These are phyloP conservation scores for Vigna radiata DNA, from an alignment of 306 rosid species.

Conservation along the genomic window DNA sequence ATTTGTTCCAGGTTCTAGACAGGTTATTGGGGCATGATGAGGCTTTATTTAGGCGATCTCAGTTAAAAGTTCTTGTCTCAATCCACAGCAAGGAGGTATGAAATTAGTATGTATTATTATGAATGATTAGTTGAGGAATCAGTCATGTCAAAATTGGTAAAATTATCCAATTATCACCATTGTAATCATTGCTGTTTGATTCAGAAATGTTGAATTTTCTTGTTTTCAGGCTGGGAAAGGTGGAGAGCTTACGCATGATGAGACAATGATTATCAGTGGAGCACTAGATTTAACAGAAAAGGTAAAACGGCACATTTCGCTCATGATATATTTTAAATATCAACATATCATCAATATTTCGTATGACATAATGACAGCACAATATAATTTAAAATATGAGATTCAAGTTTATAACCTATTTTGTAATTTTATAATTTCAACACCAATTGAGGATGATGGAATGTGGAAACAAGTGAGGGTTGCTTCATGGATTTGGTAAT, in stretches of 20 bases:
- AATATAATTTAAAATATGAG: slow-evolving; percentile 23
- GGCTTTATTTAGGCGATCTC: slow-evolving; percentile 92
- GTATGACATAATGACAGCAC: background rate
- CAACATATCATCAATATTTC: slow-evolving; percentile 3
- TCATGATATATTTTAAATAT: slow-evolving; percentile 13
- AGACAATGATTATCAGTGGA: slow-evolving; percentile 95
- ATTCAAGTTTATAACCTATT: slow-evolving; percentile 25
- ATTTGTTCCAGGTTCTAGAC: slow-evolving; percentile 75
- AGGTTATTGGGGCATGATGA: slow-evolving; percentile 85
- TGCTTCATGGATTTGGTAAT: slow-evolving; percentile 30
- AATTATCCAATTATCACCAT: slow-evolving; percentile 16
- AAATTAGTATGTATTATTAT: slow-evolving; percentile 7
- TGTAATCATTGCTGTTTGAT: background rate
- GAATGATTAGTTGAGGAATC: slow-evolving; percentile 18
- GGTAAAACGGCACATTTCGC: slow-evolving; percentile 48
- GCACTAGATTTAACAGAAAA: slow-evolving; percentile 96
- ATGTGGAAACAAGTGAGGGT: slow-evolving; percentile 27
- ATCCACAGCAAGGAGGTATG: slow-evolving; percentile 90
- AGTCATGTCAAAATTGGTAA: slow-evolving; percentile 18
- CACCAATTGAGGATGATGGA: slow-evolving; percentile 21
- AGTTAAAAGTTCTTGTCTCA: slow-evolving; percentile 91
- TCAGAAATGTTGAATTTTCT: slow-evolving; percentile 28
- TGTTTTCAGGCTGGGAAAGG: slow-evolving; percentile 90
- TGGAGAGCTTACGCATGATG: slow-evolving; percentile 96
- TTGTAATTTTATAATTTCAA: slow-evolving; percentile 34